phyloP scores from a whole-genome alignment of 768 basidiomycete genomes.

The Naganishia friedmannii region DNA sequence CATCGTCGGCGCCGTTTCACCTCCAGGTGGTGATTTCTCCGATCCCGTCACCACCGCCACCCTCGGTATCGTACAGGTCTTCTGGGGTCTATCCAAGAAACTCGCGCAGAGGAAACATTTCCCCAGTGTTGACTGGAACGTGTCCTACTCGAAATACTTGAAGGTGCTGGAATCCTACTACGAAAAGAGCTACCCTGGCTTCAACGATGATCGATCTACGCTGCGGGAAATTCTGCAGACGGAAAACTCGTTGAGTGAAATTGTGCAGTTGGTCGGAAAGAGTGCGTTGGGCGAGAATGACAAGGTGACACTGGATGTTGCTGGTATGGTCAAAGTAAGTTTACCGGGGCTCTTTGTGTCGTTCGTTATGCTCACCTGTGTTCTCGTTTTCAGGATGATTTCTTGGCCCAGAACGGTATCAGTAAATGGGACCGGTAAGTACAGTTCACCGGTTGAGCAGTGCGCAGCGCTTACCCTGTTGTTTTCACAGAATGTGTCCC shows the following conservation, averaged over 20 bases:
- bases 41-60: slow-evolving; percentile 98
- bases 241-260: slow-evolving; percentile 96
- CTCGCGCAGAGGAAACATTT: slow-evolving; percentile 98
- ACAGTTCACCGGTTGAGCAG: too few relatives aligned
- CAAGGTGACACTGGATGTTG: slow-evolving; percentile 97
- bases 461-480: background rate
- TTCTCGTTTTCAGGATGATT: slow-evolving; percentile 63
- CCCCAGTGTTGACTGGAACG: slow-evolving; percentile 99
- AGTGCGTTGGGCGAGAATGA: slow-evolving; percentile 93
- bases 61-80: slow-evolving; percentile 97
- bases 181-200: slow-evolving; percentile 78
- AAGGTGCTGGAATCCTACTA: slow-evolving; percentile 91
- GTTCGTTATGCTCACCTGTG: slow-evolving; percentile 18
- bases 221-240: slow-evolving; percentile 98
- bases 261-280: slow-evolving; percentile 99
- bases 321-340: slow-evolving; percentile 77
- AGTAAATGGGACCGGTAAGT: slow-evolving; percentile 75
- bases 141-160: slow-evolving; percentile 99
- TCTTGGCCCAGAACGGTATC: slow-evolving; percentile 79
- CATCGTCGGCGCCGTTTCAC: slow-evolving; percentile 97
- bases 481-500: slow-evolving; percentile 68
- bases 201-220: slow-evolving; percentile 83
- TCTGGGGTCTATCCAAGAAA: slow-evolving; percentile 99
- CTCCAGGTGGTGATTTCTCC: slow-evolving; percentile 98
- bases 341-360: background rate